These are phyloP conservation scores for Cutaneotrichosporon cyanovorans DNA, from an alignment of 1,284 basidiomycete species.

Conservation along the genomic window DNA sequence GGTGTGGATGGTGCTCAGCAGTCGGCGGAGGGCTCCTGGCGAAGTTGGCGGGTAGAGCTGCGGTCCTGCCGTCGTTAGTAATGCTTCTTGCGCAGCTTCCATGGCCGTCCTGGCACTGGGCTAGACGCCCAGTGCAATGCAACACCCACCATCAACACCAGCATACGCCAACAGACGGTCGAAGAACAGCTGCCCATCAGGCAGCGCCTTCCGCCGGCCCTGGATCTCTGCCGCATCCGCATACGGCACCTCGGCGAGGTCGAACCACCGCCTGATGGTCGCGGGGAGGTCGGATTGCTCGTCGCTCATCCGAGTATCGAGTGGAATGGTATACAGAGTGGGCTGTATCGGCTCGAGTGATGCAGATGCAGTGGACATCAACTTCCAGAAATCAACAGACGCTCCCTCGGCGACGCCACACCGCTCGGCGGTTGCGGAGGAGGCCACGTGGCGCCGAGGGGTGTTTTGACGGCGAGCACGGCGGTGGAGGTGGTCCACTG, in stretches of 20 bases:
- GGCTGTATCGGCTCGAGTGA: no score
- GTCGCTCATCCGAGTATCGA: slow-evolving; percentile 12
- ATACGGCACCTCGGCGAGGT: slow-evolving; percentile 33
- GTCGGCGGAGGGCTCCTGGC: slow-evolving; percentile 28
- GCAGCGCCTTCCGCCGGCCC: slow-evolving; percentile 15
- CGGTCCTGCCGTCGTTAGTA: slow-evolving; percentile 18
- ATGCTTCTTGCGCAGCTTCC: no score
- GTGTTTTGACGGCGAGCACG: no score
- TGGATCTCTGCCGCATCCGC: slow-evolving; percentile 8
- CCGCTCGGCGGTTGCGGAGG: background rate
- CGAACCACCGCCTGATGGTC: slow-evolving; percentile 32
- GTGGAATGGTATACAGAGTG: slow-evolving; percentile 5
- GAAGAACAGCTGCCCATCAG: slow-evolving; percentile 30
- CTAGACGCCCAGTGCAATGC: background rate
- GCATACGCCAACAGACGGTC: slow-evolving; percentile 32
- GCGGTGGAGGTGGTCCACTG: background rate
- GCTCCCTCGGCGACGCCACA: background rate
- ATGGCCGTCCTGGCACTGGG: background rate
- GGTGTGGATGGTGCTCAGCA: slow-evolving; percentile 28
- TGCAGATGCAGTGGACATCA: background rate
- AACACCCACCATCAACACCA: slow-evolving; percentile 26
- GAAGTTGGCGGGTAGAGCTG: slow-evolving; percentile 34
- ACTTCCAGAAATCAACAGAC: background rate
- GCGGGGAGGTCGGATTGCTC: slow-evolving; percentile 28
- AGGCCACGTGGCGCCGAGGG: background rate